Conservation (phyloP, 257 asterid genomes). For the Knoxia roxburghii region DNA sequence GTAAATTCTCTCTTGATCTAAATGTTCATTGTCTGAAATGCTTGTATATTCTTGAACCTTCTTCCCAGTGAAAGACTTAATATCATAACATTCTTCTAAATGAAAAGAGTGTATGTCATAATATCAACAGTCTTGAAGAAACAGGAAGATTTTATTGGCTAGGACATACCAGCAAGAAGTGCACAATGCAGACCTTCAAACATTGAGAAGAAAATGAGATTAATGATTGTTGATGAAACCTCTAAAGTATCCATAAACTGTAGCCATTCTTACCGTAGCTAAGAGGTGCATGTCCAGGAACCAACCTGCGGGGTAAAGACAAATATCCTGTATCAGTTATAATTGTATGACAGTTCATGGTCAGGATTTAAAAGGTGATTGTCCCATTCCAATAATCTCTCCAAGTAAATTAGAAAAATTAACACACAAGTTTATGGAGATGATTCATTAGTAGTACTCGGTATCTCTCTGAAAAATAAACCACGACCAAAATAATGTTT, state of each 20-base stretch:
- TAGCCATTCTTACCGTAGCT: constrained; percentile 70
- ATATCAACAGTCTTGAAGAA: not conserved
- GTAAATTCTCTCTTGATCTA: not conserved
- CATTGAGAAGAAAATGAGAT: constrained; percentile 14
- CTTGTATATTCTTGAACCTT: not conserved
- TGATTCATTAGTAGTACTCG: not conserved
- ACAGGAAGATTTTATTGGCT: not conserved
- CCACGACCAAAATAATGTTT: constrained; percentile 13
- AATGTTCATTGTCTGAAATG: not conserved
- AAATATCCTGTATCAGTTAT: constrained; percentile 14
- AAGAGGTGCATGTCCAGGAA: constrained; percentile 80
- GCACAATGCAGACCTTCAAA: constrained; percentile 95
- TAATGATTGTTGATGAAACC: constrained; percentile 12
- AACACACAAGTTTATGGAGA: not conserved
- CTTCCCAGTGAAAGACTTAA: not conserved
- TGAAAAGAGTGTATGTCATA: not conserved
- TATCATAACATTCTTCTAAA: not conserved
- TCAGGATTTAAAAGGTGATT: not conserved
- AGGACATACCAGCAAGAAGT: constrained; percentile 71
- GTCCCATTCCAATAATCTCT: not conserved
- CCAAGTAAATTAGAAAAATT: not conserved
- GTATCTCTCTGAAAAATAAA: not conserved
- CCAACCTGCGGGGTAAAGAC: constrained; percentile 52
- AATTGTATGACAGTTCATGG: not conserved
- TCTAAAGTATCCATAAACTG: constrained; percentile 7